These are phyloP conservation scores for Combretum micranthum DNA, from an alignment of 345 rosid species.

Conservation along the genomic window DNA sequence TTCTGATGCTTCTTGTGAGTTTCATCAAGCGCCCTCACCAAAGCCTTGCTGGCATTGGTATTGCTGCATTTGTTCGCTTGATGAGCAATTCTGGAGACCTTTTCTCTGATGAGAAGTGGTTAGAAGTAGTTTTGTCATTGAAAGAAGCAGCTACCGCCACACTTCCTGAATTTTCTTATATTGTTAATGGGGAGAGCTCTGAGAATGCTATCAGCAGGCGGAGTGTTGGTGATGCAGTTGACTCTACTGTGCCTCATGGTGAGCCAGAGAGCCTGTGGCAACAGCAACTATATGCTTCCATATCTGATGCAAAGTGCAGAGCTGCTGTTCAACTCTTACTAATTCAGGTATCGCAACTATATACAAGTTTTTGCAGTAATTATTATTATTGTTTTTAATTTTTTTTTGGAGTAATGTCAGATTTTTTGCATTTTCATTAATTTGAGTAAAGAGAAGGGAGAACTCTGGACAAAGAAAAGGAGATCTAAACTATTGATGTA, in stretches of 20 bases:
- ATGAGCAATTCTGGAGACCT: constrained; percentile 92
- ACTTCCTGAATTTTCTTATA: constrained; percentile 68
- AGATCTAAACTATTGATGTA: no score
- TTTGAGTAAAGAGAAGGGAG: no score
- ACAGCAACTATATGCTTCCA: constrained; percentile 41
- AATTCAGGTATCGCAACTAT: constrained; percentile 56
- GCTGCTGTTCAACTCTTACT: constrained; percentile 95
- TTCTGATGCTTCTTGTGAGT: constrained; percentile 75
- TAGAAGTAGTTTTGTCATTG: constrained; percentile 74
- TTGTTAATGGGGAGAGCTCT: constrained; percentile 49
- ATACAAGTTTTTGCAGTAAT: no score
- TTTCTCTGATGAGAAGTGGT: constrained; percentile 92
- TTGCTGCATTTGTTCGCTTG: constrained; percentile 94
- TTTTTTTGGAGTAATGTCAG: no score
- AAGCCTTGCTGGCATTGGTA: constrained; percentile 98
- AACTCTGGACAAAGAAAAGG: no score
- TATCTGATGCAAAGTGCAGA: constrained; percentile 90
- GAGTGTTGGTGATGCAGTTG: constrained; percentile 38
- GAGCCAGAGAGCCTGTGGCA: constrained; percentile 41
- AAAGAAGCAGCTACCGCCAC: constrained; percentile 87
- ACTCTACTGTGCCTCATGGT: constrained; percentile 33
- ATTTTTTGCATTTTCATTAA: no score
- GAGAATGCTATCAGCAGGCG: constrained; percentile 25
- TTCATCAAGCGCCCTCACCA: constrained; percentile 97
- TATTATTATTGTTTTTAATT: no score